Conservation (phyloP, 73 alveolate genomes). For the Blepharisma japonicum region DNA sequence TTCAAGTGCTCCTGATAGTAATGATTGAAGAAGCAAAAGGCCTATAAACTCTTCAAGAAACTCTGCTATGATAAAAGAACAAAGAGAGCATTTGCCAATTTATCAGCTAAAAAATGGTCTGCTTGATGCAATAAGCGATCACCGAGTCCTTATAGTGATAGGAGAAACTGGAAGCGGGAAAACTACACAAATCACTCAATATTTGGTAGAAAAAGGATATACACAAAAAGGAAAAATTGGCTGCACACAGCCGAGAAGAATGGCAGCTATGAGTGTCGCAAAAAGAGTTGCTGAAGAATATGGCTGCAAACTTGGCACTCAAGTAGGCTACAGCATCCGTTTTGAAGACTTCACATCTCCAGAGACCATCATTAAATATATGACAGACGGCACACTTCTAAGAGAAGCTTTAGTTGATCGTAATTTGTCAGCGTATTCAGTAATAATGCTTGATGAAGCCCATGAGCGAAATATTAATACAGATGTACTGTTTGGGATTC, state of each 20-base stretch:
- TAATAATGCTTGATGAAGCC: constrained; percentile 99
- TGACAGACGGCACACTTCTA: constrained; percentile 99
- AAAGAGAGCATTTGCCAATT: constrained; percentile 97
- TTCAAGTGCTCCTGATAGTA: constrained; percentile 65
- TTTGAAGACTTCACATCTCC: constrained; percentile 99
- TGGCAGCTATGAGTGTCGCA: constrained; percentile 99
- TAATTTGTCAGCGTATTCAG: constrained; percentile 77
- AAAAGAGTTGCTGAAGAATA: constrained; percentile 95
- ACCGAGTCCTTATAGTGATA: constrained; percentile 91
- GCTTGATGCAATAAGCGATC: constrained; percentile 72
- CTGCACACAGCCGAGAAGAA: constrained; percentile 99
- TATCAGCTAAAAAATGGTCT: constrained; percentile 86
- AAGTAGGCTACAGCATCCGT: constrained; percentile 99
- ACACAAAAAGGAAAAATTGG: constrained; percentile 75
- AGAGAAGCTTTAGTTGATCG: constrained; percentile 97
- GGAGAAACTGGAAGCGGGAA: constrained; percentile 99
- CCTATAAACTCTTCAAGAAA: constrained; percentile 41
- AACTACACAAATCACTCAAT: constrained; percentile 99
- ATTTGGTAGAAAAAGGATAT: constrained; percentile 95
- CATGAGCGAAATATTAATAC: constrained; percentile 99
- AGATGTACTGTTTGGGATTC: constrained; percentile 98
- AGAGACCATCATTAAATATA: constrained; percentile 95
- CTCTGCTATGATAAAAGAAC: constrained; percentile 79
- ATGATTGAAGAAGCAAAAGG: constrained; percentile 40
- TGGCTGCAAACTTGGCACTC: constrained; percentile 91